Evolutionary conservation across 2,329 filamentous ascomycete genomes (phyloP).

Genomic region (Aspergillus floridensis): DNA sequence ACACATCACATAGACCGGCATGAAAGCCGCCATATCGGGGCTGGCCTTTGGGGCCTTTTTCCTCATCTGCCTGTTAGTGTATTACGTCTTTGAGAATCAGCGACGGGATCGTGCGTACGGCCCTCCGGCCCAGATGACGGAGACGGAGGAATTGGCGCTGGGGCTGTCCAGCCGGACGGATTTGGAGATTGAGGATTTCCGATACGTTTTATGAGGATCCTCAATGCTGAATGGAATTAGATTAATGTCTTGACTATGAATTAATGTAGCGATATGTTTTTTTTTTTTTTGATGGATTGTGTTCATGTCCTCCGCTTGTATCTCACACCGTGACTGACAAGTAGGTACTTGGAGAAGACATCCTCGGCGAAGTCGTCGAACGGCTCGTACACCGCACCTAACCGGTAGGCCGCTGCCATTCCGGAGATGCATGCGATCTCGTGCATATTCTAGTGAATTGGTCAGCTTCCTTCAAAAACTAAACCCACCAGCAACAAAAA

Average conservation of each 20-base stretch:
- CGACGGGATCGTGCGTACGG: constrained; percentile 30
- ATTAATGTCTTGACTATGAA: neutral
- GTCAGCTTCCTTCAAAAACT: neutral
- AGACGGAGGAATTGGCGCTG: constrained; percentile 27
- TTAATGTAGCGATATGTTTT: too few species aligned
- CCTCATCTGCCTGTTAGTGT: constrained; percentile 27
- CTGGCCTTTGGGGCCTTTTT: constrained; percentile 31
- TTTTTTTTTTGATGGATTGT: neutral
- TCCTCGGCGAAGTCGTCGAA: constrained; percentile 36
- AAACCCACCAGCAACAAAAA: neutral
- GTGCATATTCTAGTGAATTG: constrained; percentile 48
- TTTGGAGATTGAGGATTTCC: constrained; percentile 34
- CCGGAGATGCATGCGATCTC: constrained; percentile 69
- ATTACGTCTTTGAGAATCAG: constrained; percentile 32
- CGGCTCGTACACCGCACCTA: constrained; percentile 61
- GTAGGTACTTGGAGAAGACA: constrained; percentile 34
- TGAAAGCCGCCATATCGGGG: constrained; percentile 32
- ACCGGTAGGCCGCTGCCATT: constrained; percentile 66
- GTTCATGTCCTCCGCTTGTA: constrained; percentile 21
- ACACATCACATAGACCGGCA: constrained; percentile 27
- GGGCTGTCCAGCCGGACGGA: constrained; percentile 38
- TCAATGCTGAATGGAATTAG: too few species aligned
- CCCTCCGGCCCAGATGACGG: constrained; percentile 22
- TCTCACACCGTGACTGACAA: constrained; percentile 29
- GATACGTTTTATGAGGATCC: constrained; percentile 22